Percentiles rank a stretch among this genome's conserved stretches.
phyloP scores from a whole-genome alignment of 352 stramenopile species.

The Phytopythium sindhum region DNA sequence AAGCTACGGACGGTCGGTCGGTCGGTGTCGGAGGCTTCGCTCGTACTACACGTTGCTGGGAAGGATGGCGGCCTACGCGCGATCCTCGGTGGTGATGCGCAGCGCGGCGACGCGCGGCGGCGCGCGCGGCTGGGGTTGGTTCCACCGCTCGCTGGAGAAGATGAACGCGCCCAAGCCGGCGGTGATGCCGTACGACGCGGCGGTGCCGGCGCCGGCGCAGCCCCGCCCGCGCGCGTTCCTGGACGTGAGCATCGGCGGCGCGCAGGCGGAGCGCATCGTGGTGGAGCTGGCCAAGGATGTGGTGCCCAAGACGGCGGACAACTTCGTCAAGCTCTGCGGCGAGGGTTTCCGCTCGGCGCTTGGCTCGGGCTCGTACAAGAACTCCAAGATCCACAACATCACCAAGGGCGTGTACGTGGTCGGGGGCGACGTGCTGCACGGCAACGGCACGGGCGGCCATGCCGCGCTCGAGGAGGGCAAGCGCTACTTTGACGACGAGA shows the following conservation, averaged over 20 bases:
- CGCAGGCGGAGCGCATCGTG: slow-evolving; percentile 70
- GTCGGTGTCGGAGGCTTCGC: background rate
- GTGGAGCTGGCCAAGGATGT: slow-evolving; percentile 84
- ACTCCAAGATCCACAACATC: slow-evolving; percentile 83
- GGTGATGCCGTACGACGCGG: slow-evolving; percentile 58
- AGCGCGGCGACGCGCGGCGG: slow-evolving; percentile 54
- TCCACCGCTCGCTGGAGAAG: slow-evolving; percentile 78
- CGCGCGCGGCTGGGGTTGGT: slow-evolving; percentile 78
- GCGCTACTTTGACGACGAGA: slow-evolving; percentile 84
- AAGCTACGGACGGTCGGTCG: background rate
- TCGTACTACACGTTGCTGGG: background rate
- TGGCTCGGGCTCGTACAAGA: slow-evolving; percentile 75
- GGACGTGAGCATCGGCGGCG: slow-evolving; percentile 80
- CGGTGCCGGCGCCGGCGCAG: slow-evolving; percentile 45
- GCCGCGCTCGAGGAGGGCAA: slow-evolving; percentile 64
- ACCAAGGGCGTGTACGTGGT: slow-evolving; percentile 79
- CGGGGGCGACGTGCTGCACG: slow-evolving; percentile 67
- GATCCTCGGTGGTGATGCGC: slow-evolving; percentile 56
- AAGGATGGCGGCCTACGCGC: slow-evolving; percentile 54
- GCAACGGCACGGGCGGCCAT: slow-evolving; percentile 74
- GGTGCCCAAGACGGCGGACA: slow-evolving; percentile 66
- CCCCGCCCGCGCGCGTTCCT: slow-evolving; percentile 71
- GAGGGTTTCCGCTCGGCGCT: slow-evolving; percentile 63
- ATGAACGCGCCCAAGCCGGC: slow-evolving; percentile 72
- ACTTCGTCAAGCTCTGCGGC: slow-evolving; percentile 76